Percentiles rank a stretch among this genome's conserved stretches.
phyloP scores from a whole-genome alignment of 1,139 yeast species.

The Blastobotrys arbuscula region DNA sequence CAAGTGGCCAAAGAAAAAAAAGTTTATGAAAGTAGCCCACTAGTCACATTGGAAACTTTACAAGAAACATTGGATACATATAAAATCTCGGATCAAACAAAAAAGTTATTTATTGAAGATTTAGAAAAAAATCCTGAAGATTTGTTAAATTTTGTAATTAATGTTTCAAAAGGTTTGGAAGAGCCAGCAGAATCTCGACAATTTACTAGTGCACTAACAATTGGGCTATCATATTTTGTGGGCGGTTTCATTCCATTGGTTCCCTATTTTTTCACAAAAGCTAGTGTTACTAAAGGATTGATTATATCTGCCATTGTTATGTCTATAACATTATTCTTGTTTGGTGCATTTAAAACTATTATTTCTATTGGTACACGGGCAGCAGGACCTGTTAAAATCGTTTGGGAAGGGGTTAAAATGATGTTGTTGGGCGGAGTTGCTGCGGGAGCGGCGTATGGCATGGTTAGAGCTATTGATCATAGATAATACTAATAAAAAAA shows the following conservation, averaged over 20 bases:
- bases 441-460: constrained; percentile 94
- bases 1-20: constrained; percentile 62
- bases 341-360: constrained; percentile 80
- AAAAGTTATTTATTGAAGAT: constrained; percentile 54
- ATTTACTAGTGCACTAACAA: constrained; percentile 68
- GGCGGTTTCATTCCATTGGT: constrained; percentile 79
- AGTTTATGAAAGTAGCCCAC: constrained; percentile 51
- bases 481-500: background rate
- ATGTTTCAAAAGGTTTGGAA: constrained; percentile 69
- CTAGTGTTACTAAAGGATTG: constrained; percentile 69
- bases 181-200: constrained; percentile 80
- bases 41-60: constrained; percentile 48
- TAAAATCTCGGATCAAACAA: constrained; percentile 62
- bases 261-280: constrained; percentile 67
- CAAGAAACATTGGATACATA: constrained; percentile 63
- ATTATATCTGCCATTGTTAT: constrained; percentile 70
- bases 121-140: constrained; percentile 54
- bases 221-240: constrained; percentile 66
- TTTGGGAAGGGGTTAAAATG: constrained; percentile 85
- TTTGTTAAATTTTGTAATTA: constrained; percentile 65
- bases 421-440: constrained; percentile 89
- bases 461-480: constrained; percentile 70
- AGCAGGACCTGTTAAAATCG: constrained; percentile 42
- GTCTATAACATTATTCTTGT: constrained; percentile 78
- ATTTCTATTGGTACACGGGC: constrained; percentile 79